Evolutionary conservation across 208 protist genomes (phyloP).

Genomic region (Acanthamoeba triangularis): DNA sequence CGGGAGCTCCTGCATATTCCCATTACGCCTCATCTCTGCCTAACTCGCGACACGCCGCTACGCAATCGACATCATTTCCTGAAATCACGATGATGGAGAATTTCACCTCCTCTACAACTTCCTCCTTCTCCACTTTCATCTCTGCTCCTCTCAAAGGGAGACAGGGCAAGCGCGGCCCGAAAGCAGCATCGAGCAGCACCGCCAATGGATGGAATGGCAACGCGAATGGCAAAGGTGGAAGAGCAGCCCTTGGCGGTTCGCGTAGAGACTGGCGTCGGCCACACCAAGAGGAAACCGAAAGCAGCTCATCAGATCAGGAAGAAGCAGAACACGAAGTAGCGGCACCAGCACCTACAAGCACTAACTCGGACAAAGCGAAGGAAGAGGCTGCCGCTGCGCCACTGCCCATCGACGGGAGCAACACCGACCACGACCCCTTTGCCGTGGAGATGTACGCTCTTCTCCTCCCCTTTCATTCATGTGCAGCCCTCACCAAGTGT

Average conservation of each 20-base stretch:
- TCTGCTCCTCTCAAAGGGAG: neutral
- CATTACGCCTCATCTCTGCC: neutral
- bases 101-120: neutral
- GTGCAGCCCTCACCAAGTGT: neutral
- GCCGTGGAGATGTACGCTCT: neutral
- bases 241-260: neutral
- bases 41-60: neutral
- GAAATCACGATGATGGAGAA: neutral
- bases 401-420: neutral
- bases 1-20: neutral
- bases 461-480: neutral
- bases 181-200: neutral
- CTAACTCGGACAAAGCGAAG: neutral
- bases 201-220: neutral
- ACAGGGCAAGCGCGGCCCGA: neutral
- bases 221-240: neutral
- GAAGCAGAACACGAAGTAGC: neutral
- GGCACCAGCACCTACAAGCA: no score
- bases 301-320: conserved; percentile 25
- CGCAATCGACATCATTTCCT: neutral
- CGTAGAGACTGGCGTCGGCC: neutral
- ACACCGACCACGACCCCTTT: neutral
- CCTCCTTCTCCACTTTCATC: neutral
- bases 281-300: conserved; percentile 13
- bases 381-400: neutral